A percentile compares a stretch with the other conserved stretches of the same genome.
These are phyloP conservation scores for Pseudofabraea citricarpa DNA, from an alignment of 2,329 filamentous ascomycete genomes.

Conservation along the genomic window DNA sequence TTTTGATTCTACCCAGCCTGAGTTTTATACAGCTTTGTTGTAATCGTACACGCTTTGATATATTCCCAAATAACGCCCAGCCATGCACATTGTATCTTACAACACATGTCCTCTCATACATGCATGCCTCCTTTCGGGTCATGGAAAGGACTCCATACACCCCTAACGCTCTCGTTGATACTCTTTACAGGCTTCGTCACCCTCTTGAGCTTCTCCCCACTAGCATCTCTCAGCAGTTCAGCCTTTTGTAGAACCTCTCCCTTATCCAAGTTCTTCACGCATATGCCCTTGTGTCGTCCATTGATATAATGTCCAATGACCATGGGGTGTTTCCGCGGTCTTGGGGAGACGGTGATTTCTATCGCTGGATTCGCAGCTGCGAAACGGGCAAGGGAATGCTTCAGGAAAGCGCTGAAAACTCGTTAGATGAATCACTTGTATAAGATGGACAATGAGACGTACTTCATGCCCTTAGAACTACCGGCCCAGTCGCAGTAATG, in stretches of 20 bases:
- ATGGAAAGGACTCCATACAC: slow-evolving; percentile 68
- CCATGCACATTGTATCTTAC: background rate
- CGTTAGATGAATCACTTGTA: background rate
- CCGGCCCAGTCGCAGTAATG: slow-evolving; percentile 97
- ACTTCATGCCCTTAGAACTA: slow-evolving; percentile 95
- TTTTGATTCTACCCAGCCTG: too few species aligned
- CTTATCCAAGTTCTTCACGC: slow-evolving; percentile 79
- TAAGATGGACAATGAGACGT: slow-evolving; percentile 28
- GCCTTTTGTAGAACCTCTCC: slow-evolving; percentile 79
- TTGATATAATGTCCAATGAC: slow-evolving; percentile 92
- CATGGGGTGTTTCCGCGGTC: slow-evolving; percentile 84
- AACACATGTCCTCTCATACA: slow-evolving; percentile 16
- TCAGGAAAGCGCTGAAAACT: slow-evolving; percentile 68
- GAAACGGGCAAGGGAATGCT: slow-evolving; percentile 70
- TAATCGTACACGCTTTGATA: background rate
- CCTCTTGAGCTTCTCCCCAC: slow-evolving; percentile 66
- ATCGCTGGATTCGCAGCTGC: slow-evolving; percentile 78
- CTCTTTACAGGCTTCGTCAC: slow-evolving; percentile 60
- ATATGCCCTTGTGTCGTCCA: slow-evolving; percentile 77
- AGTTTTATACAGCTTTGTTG: background rate
- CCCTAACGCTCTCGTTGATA: slow-evolving; percentile 62
- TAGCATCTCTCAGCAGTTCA: slow-evolving; percentile 66
- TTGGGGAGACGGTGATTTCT: slow-evolving; percentile 87
- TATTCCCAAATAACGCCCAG: too few species aligned
- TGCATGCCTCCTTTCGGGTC: slow-evolving; percentile 34